Percentiles rank a stretch among this genome's conserved stretches.
Evolutionary conservation across 2,329 filamentous ascomycete species (phyloP).

Genomic region (Exophiala sp.): DNA sequence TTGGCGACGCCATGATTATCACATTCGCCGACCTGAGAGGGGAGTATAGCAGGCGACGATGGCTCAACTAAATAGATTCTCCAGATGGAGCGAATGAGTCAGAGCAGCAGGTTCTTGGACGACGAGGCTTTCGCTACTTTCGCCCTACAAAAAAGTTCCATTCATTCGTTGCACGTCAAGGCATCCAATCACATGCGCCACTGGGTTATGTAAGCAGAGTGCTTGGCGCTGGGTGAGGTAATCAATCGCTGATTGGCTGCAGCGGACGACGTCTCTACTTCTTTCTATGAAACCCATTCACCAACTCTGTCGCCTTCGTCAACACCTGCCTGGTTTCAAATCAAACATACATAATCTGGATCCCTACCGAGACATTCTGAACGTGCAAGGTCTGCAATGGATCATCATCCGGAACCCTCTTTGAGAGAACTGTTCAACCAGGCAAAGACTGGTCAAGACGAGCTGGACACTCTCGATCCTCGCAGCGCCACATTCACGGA

Average conservation of each 20-base stretch:
- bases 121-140: constrained; percentile 2
- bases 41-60: background rate
- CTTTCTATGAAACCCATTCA: constrained; percentile 4
- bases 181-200: background rate
- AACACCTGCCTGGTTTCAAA: background rate
- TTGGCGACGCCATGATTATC: constrained; percentile 16
- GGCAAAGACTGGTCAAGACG: constrained; percentile 22
- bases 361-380: background rate
- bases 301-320: constrained; percentile 1
- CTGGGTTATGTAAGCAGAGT: background rate
- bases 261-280: background rate
- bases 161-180: background rate
- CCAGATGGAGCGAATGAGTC: constrained; percentile 2
- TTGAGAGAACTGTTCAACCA: constrained; percentile 21
- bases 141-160: background rate
- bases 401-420: constrained; percentile 18
- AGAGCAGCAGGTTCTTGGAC: background rate
- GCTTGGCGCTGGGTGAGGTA: background rate
- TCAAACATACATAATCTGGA: no score
- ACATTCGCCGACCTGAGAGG: background rate
- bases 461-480: constrained; percentile 24
- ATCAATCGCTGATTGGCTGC: constrained; percentile 6
- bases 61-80: background rate
- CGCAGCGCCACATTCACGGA: constrained; percentile 20
- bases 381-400: constrained; percentile 5